Base-by-base conservation (phyloP, 345 rosid genomes). In the Corchorus capsularis region DNA sequence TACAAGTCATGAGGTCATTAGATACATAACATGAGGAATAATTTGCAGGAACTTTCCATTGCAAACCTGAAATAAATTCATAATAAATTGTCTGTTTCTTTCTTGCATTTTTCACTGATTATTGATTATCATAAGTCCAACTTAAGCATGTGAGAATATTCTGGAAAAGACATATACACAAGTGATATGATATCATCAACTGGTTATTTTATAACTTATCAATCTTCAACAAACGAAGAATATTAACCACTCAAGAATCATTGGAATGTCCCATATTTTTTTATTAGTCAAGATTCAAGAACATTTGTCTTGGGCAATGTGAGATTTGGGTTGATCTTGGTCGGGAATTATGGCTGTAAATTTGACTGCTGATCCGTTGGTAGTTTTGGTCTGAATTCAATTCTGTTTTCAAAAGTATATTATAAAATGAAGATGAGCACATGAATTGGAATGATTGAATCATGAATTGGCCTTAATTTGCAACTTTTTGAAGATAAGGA, bases 91-190 rank as follows among this genome's bases (percentile, higher is more conserved):
- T 53, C 19, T 16, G 8, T 53, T 27, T 17, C 2, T 4, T 4
- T 50, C 19, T 53, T 5, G n/a, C n/a, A 15, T 14, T 53, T 52
- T 5, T 10, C 4, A 63, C 15, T 63, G 46, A 16, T 63, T 34
- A 22, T 0, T 27, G 0, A 27, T 27, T 27, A 27, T 27, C 27
- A 27, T 27, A 27, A 27, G 27, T 27, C 27, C 27, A 60, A 27
- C 17, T 59, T 63, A 37, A 63, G 47, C 46, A 63, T 63, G 47
- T 63, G 68, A 37, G 68, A 39, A 37, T 37, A 37, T 60, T 60
- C 64, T 60, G 13, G 8, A 2, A 15, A 60, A 4, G 47, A 63
- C 14, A 2, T 39, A 16, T 8, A 3, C 47, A 9, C 3, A 16
- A 39, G 14, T 63, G 68, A 64, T 64, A 64, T 64, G 69, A 27